These are phyloP conservation scores for Eustoma russellianum DNA, from an alignment of 257 asterid species.

Conservation along the genomic window DNA sequence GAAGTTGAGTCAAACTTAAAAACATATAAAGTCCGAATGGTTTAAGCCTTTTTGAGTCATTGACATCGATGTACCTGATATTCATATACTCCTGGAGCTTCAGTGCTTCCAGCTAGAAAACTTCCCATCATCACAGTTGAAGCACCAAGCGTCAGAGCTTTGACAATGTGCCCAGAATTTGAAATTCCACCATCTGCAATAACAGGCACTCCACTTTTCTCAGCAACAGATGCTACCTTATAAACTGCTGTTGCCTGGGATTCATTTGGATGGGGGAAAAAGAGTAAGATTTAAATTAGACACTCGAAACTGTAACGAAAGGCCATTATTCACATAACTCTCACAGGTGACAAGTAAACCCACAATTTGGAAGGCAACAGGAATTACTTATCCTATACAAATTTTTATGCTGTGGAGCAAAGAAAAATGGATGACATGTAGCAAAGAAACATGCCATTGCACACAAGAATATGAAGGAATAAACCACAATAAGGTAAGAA, in stretches of 20 bases:
- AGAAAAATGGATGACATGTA: not conserved
- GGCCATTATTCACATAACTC: too few species aligned
- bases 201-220: slow-evolving; percentile 60
- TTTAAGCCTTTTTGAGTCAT: too few species aligned
- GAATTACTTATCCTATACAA: too few species aligned
- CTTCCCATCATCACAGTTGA: slow-evolving; percentile 90
- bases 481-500: not conserved
- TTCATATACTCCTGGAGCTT: slow-evolving; percentile 76
- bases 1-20: too few species aligned
- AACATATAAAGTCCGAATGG: too few species aligned
- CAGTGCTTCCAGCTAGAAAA: slow-evolving; percentile 85
- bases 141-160: slow-evolving; percentile 89
- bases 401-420: not conserved
- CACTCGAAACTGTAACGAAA: too few species aligned
- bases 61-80: slow-evolving; percentile 55
- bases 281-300: too few species aligned
- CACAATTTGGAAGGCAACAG: too few species aligned
- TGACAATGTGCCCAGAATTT: slow-evolving; percentile 91
- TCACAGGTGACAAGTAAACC: too few species aligned
- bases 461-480: too few species aligned
- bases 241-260: slow-evolving; percentile 83
- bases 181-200: slow-evolving; percentile 96
- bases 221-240: slow-evolving; percentile 80
- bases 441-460: not conserved
- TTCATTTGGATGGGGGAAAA: not conserved